Evolutionary conservation across 345 rosid genomes (phyloP), one percentile per base, ranked within the genome.

Genomic region (Pistacia integerrima): DNA sequence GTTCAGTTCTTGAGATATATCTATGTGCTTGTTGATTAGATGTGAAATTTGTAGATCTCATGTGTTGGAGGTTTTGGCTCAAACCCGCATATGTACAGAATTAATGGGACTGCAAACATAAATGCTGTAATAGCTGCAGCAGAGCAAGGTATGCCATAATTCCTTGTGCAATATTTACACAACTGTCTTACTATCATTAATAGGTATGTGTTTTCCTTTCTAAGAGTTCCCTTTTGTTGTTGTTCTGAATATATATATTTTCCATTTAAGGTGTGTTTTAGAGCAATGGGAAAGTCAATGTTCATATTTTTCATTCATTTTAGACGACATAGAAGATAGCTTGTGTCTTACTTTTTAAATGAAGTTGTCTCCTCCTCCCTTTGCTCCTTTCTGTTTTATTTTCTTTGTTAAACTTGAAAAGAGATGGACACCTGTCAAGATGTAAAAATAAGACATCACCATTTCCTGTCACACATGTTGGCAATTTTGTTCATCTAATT

Each of bases 41-140:
- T 69, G 12, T 74, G 68, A 44, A 38, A 30, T 73, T 49, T 80
- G 67, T 68, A 90, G 90, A 85, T 85, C n/a, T 86, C 93, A 56
- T 88, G 91, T 33, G 88, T 90, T 74, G 91, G 93, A 79, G 88
- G 88, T 49, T 90, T 88, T 74, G 91, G 91, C 69, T 86, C 90
- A 56, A 81, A 88, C 74, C 72, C 89, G 60, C 77, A 85, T 16
- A 86, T 88, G 90, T 82, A 79, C 65, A 84, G 51, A 72, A 90
- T 90, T 13, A 86, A 90, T 74, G 93, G 93, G 66, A 81, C 82
- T 75, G 89, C 93, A 67, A 90, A 88, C 80, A 86, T 90, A 10
- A 85, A 84, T 74, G 91, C 89, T 38, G 77, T 90, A 66, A 81
- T 55, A 75, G 90, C 89, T 81, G 91, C 91, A 3, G 76, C 82